Evolutionary conservation across 805 yeast species (phyloP).

Genomic region (Grigorovia humatica): DNA sequence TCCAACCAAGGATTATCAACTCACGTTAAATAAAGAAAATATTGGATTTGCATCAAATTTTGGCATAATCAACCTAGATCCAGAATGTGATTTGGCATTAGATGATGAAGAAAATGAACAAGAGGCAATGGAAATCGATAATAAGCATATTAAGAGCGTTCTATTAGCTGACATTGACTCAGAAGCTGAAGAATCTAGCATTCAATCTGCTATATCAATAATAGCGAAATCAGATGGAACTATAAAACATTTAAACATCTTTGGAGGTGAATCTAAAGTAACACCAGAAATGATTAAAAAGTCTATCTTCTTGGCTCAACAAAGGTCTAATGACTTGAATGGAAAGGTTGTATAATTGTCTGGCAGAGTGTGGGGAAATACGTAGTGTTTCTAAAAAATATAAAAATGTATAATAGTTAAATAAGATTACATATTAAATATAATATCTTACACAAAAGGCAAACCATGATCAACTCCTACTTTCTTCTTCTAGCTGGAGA

Average conservation of each 20-base stretch:
- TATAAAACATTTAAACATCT: slow-evolving; percentile 36
- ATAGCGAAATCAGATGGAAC: slow-evolving; percentile 20
- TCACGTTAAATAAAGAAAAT: slow-evolving; percentile 32
- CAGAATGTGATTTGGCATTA: slow-evolving; percentile 24
- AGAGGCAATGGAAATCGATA: slow-evolving; percentile 22
- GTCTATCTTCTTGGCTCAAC: slow-evolving; percentile 39
- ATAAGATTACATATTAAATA: neutral
- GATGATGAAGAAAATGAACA: slow-evolving; percentile 14
- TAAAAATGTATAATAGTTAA: neutral
- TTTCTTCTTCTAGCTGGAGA: slow-evolving; percentile 36
- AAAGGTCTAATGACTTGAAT: slow-evolving; percentile 35
- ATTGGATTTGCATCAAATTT: slow-evolving; percentile 41
- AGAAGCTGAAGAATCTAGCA: slow-evolving; percentile 64
- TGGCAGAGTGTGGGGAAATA: neutral
- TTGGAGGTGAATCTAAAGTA: slow-evolving; percentile 40
- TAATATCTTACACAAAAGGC: neutral
- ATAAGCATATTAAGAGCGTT: slow-evolving; percentile 26
- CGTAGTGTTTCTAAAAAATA: neutral
- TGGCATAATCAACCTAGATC: slow-evolving; percentile 44
- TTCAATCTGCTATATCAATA: slow-evolving; percentile 43
- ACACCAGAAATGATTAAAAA: slow-evolving; percentile 37
- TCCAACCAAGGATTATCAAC: slow-evolving; percentile 28
- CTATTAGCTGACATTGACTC: slow-evolving; percentile 73
- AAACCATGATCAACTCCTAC: slow-evolving; percentile 7
- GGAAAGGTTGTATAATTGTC: neutral